Percentiles rank a stretch among this genome's conserved stretches.
These are phyloP conservation scores for Paramecium caudatum DNA, from an alignment of 73 alveolate species.

Conservation along the genomic window DNA sequence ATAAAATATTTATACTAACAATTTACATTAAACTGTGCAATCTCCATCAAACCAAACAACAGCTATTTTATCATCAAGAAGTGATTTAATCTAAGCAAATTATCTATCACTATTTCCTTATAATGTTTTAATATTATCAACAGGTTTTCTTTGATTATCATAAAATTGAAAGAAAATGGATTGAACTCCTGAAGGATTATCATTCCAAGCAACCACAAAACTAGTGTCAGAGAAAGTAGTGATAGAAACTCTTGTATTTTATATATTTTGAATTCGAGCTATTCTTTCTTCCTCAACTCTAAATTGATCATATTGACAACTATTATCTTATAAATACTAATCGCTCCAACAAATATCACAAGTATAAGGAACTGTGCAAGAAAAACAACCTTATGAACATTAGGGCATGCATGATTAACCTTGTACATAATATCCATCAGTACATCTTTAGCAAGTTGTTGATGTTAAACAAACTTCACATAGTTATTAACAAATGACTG, in stretches of 20 bases:
- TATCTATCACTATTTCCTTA: neutral
- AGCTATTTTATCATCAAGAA: neutral
- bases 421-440: neutral
- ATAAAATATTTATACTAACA: neutral
- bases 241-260: neutral
- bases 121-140: neutral
- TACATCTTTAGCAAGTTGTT: neutral
- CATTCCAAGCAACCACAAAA: conserved; percentile 8
- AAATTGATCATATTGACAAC: neutral
- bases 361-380: neutral
- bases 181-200: neutral
- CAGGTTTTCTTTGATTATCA: neutral
- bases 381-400: neutral
- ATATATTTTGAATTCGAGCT: neutral
- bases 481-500: neutral
- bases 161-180: neutral
- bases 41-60: conserved; percentile 46
- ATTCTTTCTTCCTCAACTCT: neutral
- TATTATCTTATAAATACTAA: neutral
- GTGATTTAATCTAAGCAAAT: neutral
- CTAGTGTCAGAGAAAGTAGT: conserved; percentile 8
- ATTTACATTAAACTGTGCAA: conserved; percentile 10
- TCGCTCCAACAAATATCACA: neutral
- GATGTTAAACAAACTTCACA: neutral
- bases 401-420: neutral